Conservation (phyloP, 148 eudicot genomes). For the Dianthus caryophyllus region DNA sequence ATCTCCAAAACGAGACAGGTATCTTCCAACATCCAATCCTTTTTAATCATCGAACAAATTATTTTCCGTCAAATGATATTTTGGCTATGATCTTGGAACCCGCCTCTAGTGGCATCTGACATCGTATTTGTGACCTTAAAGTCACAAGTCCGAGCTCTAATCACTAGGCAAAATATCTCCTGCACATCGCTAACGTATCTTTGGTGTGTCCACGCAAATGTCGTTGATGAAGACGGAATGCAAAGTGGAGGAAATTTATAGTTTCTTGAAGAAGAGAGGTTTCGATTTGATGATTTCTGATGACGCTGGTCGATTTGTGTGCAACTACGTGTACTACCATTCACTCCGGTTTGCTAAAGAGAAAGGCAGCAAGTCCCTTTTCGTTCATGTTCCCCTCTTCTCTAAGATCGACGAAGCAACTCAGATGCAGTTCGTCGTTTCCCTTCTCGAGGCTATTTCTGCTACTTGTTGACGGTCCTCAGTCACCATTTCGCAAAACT, state of each 20-base stretch:
- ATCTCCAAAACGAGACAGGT: conserved; percentile 51
- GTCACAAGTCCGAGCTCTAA: no score
- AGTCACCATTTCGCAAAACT: no score
- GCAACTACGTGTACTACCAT: conserved; percentile 79
- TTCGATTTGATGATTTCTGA: conserved; percentile 44
- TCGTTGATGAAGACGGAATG: conserved; percentile 42
- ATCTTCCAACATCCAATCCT: not conserved
- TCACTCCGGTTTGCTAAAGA: conserved; percentile 65
- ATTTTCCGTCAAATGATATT: not conserved
- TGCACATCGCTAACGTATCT: not conserved
- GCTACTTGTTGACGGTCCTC: conserved; percentile 32
- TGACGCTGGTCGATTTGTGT: conserved; percentile 78
- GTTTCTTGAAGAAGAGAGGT: conserved; percentile 48
- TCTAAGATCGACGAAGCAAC: conserved; percentile 51
- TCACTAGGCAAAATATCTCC: not conserved
- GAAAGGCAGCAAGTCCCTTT: conserved; percentile 61
- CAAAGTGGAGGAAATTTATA: conserved; percentile 38
- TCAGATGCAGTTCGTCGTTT: conserved; percentile 53
- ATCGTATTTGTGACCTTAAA: not conserved
- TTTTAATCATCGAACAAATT: not conserved
- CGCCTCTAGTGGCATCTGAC: not conserved
- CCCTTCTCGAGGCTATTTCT: conserved; percentile 61
- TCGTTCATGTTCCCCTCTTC: conserved; percentile 79
- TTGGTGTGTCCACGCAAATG: conserved; percentile 3
- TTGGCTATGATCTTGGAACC: not conserved